Conservation (phyloP, 2,329 filamentous ascomycete genomes). For the Trichophyton simii region DNA sequence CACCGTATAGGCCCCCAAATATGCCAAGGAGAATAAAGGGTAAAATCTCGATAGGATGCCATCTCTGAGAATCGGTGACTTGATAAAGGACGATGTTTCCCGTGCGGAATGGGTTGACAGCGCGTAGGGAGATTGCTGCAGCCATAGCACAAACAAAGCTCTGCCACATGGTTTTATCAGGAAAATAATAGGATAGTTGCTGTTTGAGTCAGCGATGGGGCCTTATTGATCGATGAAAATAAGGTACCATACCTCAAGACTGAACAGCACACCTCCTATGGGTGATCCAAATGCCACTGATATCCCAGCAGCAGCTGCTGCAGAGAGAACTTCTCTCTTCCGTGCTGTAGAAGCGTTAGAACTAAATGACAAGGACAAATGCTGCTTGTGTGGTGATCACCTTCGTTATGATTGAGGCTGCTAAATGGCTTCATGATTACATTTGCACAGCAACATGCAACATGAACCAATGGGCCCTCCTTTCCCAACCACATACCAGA, state of each 20-base stretch:
- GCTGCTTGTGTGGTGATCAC: conserved; percentile 3
- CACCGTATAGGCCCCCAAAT: conserved; percentile 84
- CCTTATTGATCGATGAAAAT: background rate
- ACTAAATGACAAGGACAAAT: background rate
- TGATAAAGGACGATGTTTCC: conserved; percentile 94
- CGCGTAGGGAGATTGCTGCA: conserved; percentile 85
- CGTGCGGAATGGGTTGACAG: conserved; percentile 85
- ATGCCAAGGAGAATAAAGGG: conserved; percentile 81
- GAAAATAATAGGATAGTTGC: conserved; percentile 94
- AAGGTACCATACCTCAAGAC: conserved; percentile 59
- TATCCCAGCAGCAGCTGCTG: conserved; percentile 81
- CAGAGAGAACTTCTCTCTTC: conserved; percentile 84
- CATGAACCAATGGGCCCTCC: conserved; percentile 94
- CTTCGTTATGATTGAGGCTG: conserved; percentile 83
- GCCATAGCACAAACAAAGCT: conserved; percentile 99
- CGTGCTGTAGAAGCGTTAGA: conserved; percentile 46
- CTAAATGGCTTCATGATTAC: conserved; percentile 86
- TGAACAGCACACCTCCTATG: conserved; percentile 89
- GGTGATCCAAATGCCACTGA: conserved; percentile 90
- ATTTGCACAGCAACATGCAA: conserved; percentile 93
- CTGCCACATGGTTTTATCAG: conserved; percentile 99
- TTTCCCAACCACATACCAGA: conserved; percentile 93
- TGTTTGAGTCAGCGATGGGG: conserved; percentile 25
- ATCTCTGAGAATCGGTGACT: conserved; percentile 79
- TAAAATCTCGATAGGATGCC: conserved; percentile 88